phyloP scores from a whole-genome alignment of 306 rosid species.

The Quercus mongolica region DNA sequence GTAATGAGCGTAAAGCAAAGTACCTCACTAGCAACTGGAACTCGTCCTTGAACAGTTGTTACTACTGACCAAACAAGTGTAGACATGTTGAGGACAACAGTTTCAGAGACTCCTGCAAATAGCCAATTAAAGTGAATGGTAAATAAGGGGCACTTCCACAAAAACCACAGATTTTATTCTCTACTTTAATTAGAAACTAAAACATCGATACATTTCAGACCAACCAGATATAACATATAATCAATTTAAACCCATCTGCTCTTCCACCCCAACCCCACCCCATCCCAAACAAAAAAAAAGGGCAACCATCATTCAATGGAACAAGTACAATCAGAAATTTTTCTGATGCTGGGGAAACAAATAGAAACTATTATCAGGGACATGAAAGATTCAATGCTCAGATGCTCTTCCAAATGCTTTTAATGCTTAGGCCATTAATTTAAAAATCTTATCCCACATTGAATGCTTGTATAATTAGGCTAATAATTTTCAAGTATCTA shows the following conservation, averaged over 20 bases:
- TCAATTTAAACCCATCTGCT: no score
- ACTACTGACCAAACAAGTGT: conserved; percentile 93
- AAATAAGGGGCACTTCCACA: background rate
- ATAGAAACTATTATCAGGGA: background rate
- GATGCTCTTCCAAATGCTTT: background rate
- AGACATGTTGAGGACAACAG: conserved; percentile 85
- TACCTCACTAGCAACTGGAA: conserved; percentile 96
- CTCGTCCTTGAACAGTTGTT: conserved; percentile 85
- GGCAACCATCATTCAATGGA: no score
- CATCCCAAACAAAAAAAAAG: no score
- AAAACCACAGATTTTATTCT: background rate
- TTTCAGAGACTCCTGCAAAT: conserved; percentile 77
- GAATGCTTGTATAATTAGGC: background rate
- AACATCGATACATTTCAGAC: background rate
- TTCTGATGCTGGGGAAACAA: background rate
- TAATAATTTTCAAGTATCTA: background rate
- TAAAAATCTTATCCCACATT: background rate
- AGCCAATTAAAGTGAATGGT: background rate
- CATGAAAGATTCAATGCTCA: background rate
- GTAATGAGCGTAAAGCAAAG: conserved; percentile 6
- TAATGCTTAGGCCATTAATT: background rate
- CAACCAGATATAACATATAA: no score
- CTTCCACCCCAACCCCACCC: rapidly evolving
- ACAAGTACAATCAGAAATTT: no score
- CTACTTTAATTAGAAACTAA: background rate